Conservation (phyloP, 805 yeast genomes). For the Blastobotrys attinorum region DNA sequence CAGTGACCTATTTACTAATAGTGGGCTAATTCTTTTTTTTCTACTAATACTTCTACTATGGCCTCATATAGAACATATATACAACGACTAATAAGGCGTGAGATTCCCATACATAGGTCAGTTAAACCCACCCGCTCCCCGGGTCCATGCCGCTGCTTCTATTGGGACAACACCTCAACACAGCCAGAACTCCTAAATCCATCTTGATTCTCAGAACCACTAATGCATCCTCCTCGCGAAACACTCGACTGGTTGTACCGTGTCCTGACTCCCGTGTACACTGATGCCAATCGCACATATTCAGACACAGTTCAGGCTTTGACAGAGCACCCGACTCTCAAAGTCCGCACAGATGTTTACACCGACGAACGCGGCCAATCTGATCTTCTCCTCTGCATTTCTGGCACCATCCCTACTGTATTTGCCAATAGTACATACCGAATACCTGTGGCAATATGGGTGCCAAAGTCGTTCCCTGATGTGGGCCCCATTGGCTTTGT, state of each 20-base stretch:
- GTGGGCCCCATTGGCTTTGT: conserved; percentile 61
- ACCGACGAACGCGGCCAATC: conserved; percentile 52
- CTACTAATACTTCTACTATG: too few species aligned
- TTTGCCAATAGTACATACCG: conserved; percentile 28
- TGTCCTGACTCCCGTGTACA: conserved; percentile 50
- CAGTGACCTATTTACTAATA: too few species aligned
- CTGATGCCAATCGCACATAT: conserved; percentile 49
- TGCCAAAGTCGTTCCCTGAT: conserved; percentile 66
- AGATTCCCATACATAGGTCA: too few species aligned
- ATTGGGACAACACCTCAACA: too few species aligned
- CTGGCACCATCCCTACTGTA: conserved; percentile 44
- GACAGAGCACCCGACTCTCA: conserved; percentile 43
- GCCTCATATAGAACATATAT: too few species aligned
- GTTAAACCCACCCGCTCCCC: too few species aligned
- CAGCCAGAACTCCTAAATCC: too few species aligned
- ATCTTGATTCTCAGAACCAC: too few species aligned
- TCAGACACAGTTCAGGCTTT: conserved; percentile 53
- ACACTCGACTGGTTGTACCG: conserved; percentile 52
- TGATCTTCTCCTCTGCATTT: conserved; percentile 52
- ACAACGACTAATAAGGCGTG: too few species aligned
- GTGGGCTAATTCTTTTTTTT: too few species aligned
- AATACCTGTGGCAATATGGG: conserved; percentile 67
- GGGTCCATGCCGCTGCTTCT: too few species aligned
- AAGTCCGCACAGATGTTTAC: conserved; percentile 62
- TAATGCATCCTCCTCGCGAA: conserved; percentile 21